Evolutionary conservation across 2,329 filamentous ascomycete species (phyloP), one percentile per base, ranked within the genome.

Genomic region (Metarhizium brunneum): DNA sequence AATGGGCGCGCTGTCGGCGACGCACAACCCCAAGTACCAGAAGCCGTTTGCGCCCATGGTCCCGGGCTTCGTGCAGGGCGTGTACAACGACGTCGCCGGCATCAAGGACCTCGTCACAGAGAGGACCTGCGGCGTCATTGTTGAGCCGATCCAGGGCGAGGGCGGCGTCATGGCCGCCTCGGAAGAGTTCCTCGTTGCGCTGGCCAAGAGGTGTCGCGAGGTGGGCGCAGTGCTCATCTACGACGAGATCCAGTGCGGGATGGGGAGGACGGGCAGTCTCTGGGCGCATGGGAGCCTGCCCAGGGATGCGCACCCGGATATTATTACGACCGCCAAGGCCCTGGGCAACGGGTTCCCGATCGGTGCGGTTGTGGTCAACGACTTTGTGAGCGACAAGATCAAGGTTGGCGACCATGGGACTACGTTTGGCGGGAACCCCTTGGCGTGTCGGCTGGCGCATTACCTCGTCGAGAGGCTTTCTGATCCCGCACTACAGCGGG

Each of bases 21-120:
- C 94, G 5, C 94, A 92, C 50, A 99, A 97, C 74, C 90, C 91
- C 18, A 99, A 99, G 72, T 99, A 99, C 73, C 94, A 99, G 74
- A 83, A 86, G 63, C 94, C 94, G 0, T 99, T 99, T 68, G 79
- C 89, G 14, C 94, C 94, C 42, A 96, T 99, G 92, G 76, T 99
- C 1, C 92, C 94, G 0, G 94, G 94, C 2, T 97, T 96, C 76
- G 84, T 77, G 67, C 90, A 94, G 66, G 92, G 90, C 53, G 86
- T 76, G 7, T 95, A 86, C 76, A 97, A 99, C 68, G 87, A 97
- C 66, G 74, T 92, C 13, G 79, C 76, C 2, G 85, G 77, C 16
- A 81, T 99, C 54, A 74, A 85, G 18, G 79, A 80, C 1, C 76
- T 96, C 18, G 85, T 99, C 35, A 96, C 87, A 0, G 84, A 90